Conservation (phyloP, 345 rosid species). For the Erucastrum elatum region DNA sequence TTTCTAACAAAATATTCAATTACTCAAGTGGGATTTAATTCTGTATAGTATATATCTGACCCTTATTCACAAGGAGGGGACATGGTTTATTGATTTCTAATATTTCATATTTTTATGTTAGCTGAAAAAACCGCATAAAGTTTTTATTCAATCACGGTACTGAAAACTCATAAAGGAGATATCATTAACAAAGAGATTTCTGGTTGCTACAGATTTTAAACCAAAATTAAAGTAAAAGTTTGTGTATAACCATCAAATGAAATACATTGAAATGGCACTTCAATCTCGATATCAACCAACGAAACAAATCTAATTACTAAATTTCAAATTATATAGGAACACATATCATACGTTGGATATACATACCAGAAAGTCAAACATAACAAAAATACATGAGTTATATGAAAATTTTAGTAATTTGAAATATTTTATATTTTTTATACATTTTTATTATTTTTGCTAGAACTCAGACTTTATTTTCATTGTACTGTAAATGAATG, state of each 20-base stretch:
- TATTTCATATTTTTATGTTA: neutral
- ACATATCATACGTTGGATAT: neutral
- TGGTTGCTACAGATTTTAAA: neutral
- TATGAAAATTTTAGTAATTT: neutral
- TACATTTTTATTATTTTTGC: neutral
- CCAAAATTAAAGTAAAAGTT: neutral
- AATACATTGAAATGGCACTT: neutral
- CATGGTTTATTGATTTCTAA: conserved; percentile 12
- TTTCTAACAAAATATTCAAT: neutral
- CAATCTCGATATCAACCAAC: neutral
- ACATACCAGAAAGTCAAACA: neutral
- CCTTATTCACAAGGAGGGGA: conserved; percentile 14
- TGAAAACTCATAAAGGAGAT: conserved; percentile 4
- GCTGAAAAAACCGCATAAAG: neutral
- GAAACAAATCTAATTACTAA: neutral
- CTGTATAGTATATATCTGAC: neutral
- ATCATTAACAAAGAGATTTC: neutral
- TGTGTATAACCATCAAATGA: neutral
- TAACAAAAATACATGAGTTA: neutral
- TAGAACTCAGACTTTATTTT: neutral
- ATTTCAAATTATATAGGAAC: neutral
- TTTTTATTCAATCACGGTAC: neutral
- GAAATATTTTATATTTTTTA: neutral
- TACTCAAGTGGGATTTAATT: neutral
- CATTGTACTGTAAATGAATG: neutral